Percentiles rank a stretch among this genome's conserved stretches.
These are phyloP conservation scores for Penicillium chermesinum DNA, from an alignment of 495 filamentous ascomycete species.

Conservation along the genomic window DNA sequence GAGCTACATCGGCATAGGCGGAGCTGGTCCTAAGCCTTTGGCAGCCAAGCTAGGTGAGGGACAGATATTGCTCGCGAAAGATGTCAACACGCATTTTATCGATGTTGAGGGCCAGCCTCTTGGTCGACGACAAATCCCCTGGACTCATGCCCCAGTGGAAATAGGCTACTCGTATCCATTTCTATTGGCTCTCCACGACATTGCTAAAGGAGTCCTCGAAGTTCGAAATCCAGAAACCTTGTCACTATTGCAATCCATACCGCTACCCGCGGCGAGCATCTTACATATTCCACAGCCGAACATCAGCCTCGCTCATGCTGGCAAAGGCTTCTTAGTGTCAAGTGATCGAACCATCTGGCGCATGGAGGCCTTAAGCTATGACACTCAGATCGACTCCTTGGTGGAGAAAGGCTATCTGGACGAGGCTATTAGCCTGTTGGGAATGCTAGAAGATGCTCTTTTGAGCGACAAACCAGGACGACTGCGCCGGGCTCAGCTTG, in stretches of 20 bases:
- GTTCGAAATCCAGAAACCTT: conserved; percentile 90
- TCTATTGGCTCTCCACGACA: conserved; percentile 76
- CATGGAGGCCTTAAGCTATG: conserved; percentile 91
- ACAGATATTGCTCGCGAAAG: conserved; percentile 84
- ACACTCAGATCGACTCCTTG: conserved; percentile 82
- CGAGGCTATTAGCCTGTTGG: conserved; percentile 84
- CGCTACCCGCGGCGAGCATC: conserved; percentile 70
- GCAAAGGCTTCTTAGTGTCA: conserved; percentile 86
- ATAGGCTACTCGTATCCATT: conserved; percentile 97
- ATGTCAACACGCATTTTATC: conserved; percentile 92
- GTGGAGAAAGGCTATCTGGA: conserved; percentile 72
- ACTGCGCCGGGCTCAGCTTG: conserved; percentile 76
- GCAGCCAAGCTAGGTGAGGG: conserved; percentile 76
- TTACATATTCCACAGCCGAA: conserved; percentile 94
- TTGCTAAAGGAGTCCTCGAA: conserved; percentile 80
- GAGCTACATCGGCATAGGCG: conserved; percentile 92
- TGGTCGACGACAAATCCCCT: conserved; percentile 83
- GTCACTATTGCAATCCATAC: conserved; percentile 77
- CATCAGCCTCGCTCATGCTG: conserved; percentile 85
- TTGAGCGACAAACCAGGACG: conserved; percentile 76
- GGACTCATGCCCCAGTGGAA: conserved; percentile 79
- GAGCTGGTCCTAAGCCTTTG: conserved; percentile 84
- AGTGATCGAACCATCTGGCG: conserved; percentile 91
- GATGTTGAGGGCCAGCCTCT: conserved; percentile 74
- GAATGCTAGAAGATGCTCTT: conserved; percentile 88